A percentile compares a stretch with the other conserved stretches of the same genome.
These are phyloP conservation scores for Venustampulla echinocandica DNA, from an alignment of 495 filamentous ascomycete genomes.

Conservation along the genomic window DNA sequence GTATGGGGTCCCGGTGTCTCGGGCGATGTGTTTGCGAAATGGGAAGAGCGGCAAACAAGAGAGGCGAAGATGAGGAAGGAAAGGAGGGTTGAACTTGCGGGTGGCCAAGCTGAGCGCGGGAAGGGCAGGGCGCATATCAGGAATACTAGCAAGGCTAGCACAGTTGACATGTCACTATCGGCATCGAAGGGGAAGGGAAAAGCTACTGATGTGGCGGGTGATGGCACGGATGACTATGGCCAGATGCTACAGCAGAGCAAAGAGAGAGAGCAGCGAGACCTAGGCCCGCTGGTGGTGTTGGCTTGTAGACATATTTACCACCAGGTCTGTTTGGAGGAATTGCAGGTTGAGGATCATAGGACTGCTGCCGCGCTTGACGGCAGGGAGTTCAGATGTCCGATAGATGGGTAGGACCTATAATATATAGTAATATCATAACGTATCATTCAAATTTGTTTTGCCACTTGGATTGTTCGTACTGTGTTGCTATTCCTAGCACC, in stretches of 20 bases:
- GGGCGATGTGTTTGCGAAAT: constrained; percentile 67
- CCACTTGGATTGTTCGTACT: too few species aligned
- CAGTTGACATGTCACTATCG: constrained; percentile 17
- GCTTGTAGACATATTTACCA: constrained; percentile 58
- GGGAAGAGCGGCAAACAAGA: constrained; percentile 57
- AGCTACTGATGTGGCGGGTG: constrained; percentile 11
- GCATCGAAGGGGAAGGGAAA: constrained; percentile 32
- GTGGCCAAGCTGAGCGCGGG: constrained; percentile 21
- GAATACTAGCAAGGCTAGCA: constrained; percentile 20
- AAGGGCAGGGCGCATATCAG: constrained; percentile 24
- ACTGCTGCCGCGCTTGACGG: constrained; percentile 24
- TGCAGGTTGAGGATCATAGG: constrained; percentile 32
- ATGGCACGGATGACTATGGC: constrained; percentile 16
- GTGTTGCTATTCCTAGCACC: too few species aligned
- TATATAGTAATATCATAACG: too few species aligned
- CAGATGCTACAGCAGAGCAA: constrained; percentile 13
- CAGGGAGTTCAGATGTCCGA: constrained; percentile 44
- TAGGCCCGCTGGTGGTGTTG: constrained; percentile 47
- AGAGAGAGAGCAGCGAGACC: constrained; percentile 13
- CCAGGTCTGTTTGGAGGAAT: constrained; percentile 46
- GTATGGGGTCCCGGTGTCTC: constrained; percentile 88
- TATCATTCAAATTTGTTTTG: too few species aligned
- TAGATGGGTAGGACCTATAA: constrained; percentile 45
- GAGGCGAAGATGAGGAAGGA: constrained; percentile 32
- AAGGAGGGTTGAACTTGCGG: constrained; percentile 19